Evolutionary conservation across 768 basidiomycete genomes (phyloP).

Genomic region (Lentinula detonsa): DNA sequence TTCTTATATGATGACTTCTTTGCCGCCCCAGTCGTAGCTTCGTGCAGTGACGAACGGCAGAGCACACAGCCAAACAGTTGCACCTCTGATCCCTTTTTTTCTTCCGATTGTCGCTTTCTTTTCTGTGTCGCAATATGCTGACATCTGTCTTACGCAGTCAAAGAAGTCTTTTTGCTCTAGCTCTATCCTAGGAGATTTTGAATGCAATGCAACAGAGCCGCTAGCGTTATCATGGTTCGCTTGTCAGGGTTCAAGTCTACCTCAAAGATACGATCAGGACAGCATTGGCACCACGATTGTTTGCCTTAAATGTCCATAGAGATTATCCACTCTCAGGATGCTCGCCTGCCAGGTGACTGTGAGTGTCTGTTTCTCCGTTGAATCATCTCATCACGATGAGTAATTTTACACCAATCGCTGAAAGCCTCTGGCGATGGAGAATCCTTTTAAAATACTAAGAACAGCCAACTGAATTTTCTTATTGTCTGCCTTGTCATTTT

Average conservation of each 20-base stretch:
- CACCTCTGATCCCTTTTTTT: slow-evolving; percentile 11
- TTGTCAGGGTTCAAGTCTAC: no score
- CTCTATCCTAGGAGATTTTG: not conserved
- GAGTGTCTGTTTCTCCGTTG: not conserved
- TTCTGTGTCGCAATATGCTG: not conserved
- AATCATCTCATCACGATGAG: not conserved
- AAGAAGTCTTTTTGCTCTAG: no score
- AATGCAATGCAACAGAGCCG: not conserved
- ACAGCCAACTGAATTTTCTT: slow-evolving; percentile 10
- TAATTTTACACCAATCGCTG: slow-evolving; percentile 6
- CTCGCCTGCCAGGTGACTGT: no score
- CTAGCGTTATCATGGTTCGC: no score
- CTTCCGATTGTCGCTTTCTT: not conserved
- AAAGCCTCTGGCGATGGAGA: slow-evolving; percentile 11
- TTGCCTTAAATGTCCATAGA: no score
- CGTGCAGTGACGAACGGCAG: slow-evolving; percentile 16
- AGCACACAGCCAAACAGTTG: slow-evolving; percentile 18
- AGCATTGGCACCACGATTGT: no score
- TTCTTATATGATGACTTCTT: slow-evolving; percentile 6
- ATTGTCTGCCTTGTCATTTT: not conserved
- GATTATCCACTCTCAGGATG: no score
- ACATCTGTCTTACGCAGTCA: not conserved
- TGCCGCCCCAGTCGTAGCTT: slow-evolving; percentile 19
- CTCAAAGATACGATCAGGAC: no score
- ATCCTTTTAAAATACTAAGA: slow-evolving; percentile 9